A percentile compares a stretch with the other conserved stretches of the same genome.
phyloP scores from a whole-genome alignment of 345 rosid genomes.

The Noccaea caerulescens region DNA sequence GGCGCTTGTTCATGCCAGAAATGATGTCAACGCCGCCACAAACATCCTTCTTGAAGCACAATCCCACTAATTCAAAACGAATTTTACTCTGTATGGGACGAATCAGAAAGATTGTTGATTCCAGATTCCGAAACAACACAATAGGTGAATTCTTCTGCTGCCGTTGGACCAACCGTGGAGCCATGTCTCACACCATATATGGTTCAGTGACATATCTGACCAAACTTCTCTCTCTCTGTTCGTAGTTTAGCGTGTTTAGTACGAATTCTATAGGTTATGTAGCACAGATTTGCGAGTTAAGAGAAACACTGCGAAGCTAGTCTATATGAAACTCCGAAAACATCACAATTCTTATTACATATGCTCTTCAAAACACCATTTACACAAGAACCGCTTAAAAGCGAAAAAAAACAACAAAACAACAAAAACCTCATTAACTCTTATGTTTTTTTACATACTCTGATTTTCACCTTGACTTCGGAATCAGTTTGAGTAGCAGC shows the following conservation, averaged over 20 bases:
- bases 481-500: slow-evolving; percentile 1
- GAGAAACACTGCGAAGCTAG: slow-evolving; percentile 7
- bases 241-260: slow-evolving; percentile 8
- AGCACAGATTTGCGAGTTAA: slow-evolving; percentile 22
- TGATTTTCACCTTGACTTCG: background rate
- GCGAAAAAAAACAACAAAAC: background rate
- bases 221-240: slow-evolving; percentile 9
- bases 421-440: background rate
- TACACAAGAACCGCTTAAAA: slow-evolving; percentile 22
- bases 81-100: slow-evolving; percentile 18
- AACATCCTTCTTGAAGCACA: slow-evolving; percentile 96
- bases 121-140: slow-evolving; percentile 10
- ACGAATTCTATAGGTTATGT: slow-evolving; percentile 34
- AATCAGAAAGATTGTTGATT: slow-evolving; percentile 14
- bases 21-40: slow-evolving; percentile 87
- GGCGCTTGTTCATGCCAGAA: slow-evolving; percentile 84
- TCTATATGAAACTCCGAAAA: slow-evolving; percentile 3
- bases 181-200: slow-evolving; percentile 20
- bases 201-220: slow-evolving; percentile 11
- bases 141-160: slow-evolving; percentile 18
- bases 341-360: slow-evolving; percentile 17
- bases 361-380: slow-evolving; percentile 8
- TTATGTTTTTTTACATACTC: background rate
- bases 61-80: slow-evolving; percentile 45
- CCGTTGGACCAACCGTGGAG: slow-evolving; percentile 23